phyloP scores from a whole-genome alignment of 306 rosid species.

The Casuarina equisetifolia region DNA sequence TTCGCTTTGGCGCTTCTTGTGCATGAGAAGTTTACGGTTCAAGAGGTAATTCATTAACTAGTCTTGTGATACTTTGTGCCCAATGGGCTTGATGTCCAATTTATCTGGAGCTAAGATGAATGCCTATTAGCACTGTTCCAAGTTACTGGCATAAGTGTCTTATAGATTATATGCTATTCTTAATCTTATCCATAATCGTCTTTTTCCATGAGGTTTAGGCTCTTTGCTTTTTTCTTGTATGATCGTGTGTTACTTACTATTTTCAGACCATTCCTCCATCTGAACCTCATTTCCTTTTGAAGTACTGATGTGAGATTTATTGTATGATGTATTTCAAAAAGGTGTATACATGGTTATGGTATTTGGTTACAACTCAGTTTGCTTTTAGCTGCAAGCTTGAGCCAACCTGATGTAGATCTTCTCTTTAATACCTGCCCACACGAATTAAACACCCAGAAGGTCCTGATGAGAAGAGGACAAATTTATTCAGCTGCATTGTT shows the following conservation, averaged over 20 bases:
- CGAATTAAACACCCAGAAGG: background rate
- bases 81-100: background rate
- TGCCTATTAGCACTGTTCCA: background rate
- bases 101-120: background rate
- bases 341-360: background rate
- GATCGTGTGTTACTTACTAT: background rate
- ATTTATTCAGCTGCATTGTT: background rate
- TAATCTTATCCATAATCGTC: background rate
- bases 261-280: background rate
- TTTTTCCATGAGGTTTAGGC: background rate
- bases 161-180: background rate
- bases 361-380: background rate
- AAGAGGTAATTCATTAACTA: conserved; percentile 47
- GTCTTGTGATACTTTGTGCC: background rate
- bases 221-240: background rate
- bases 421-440: background rate
- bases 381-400: background rate
- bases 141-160: background rate
- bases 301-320: background rate
- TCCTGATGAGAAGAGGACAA: background rate
- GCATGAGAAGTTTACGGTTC: conserved; percentile 70
- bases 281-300: background rate
- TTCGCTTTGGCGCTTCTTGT: conserved; percentile 64
- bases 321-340: background rate
- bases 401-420: background rate